Evolutionary conservation across 352 stramenopile species (phyloP).

Genomic region (Pythium rhizo-oryzae): DNA sequence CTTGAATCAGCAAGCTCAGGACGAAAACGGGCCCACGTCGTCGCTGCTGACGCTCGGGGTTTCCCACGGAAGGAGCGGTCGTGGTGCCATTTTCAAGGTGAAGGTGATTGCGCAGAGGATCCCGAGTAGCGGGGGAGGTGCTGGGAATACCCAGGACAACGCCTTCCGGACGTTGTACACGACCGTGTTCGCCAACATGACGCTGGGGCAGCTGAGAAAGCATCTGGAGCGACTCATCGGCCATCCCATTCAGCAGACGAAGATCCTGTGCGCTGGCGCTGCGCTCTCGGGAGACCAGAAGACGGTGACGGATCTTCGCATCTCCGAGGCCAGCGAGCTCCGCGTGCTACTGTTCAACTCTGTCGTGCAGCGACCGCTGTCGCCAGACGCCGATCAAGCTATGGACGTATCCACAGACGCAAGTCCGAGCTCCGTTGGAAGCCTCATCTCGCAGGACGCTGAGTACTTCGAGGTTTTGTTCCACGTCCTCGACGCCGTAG

Average conservation of each 20-base stretch:
- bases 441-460: conserved; percentile 63
- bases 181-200: conserved; percentile 80
- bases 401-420: conserved; percentile 10
- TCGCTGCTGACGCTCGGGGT: conserved; percentile 56
- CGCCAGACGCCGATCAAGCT: conserved; percentile 27
- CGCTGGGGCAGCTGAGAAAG: conserved; percentile 67
- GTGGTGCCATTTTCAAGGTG: conserved; percentile 77
- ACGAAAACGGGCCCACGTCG: conserved; percentile 31
- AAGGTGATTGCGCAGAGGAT: conserved; percentile 83
- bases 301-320: conserved; percentile 77
- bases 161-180: conserved; percentile 58
- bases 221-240: conserved; percentile 71
- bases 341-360: conserved; percentile 85
- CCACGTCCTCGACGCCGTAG: conserved; percentile 70
- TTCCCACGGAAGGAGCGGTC: conserved; percentile 68
- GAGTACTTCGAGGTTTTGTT: conserved; percentile 89
- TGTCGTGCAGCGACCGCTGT: conserved; percentile 55
- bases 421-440: conserved; percentile 36
- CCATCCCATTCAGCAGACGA: conserved; percentile 81
- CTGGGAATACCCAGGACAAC: conserved; percentile 46
- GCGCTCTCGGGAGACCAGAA: conserved; percentile 80
- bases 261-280: conserved; percentile 72
- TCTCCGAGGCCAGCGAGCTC: conserved; percentile 76
- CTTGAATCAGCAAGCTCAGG: conserved; percentile 5
- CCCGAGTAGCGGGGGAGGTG: conserved; percentile 35